phyloP scores from a whole-genome alignment of 192 early-diverging fungal genomes.

The Entomortierella lignicola region DNA sequence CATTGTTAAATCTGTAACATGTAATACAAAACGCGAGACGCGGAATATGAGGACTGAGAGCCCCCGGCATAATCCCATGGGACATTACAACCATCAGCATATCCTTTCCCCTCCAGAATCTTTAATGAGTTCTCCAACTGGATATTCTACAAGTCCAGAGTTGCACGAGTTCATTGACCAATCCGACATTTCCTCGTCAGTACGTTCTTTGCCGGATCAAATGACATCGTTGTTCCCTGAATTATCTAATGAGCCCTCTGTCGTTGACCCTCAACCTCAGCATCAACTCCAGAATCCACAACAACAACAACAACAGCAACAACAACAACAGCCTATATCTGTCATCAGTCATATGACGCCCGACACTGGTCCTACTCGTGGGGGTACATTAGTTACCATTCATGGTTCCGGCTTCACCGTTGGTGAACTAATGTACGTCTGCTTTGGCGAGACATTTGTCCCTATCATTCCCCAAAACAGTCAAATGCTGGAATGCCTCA shows the following conservation, averaged over 20 bases:
- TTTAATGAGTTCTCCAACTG: constrained; percentile 14
- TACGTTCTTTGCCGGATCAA: constrained; percentile 11
- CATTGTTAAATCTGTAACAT: constrained; percentile 18
- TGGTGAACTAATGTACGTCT: constrained; percentile 48
- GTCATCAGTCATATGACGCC: constrained; percentile 45
- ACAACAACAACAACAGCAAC: constrained; percentile 15
- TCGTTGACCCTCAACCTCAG: background rate
- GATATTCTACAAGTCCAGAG: constrained; percentile 19
- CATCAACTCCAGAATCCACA: no score
- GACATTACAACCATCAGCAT: constrained; percentile 1
- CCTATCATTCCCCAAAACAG: constrained; percentile 38
- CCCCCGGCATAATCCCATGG: background rate
- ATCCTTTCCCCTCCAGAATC: constrained; percentile 40
- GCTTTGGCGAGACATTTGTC: constrained; percentile 44
- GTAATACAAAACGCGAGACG: constrained; percentile 23
- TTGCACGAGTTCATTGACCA: constrained; percentile 19
- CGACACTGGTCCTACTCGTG: constrained; percentile 39
- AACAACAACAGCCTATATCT: constrained; percentile 1
- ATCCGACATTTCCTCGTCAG: background rate
- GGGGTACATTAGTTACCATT: constrained; percentile 46
- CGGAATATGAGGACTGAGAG: background rate
- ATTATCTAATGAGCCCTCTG: background rate
- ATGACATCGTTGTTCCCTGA: constrained; percentile 44
- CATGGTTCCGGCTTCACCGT: constrained; percentile 43
- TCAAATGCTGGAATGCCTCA: constrained; percentile 43